phyloP scores from a whole-genome alignment of 768 basidiomycete genomes.

The Tephrocybe sp. region DNA sequence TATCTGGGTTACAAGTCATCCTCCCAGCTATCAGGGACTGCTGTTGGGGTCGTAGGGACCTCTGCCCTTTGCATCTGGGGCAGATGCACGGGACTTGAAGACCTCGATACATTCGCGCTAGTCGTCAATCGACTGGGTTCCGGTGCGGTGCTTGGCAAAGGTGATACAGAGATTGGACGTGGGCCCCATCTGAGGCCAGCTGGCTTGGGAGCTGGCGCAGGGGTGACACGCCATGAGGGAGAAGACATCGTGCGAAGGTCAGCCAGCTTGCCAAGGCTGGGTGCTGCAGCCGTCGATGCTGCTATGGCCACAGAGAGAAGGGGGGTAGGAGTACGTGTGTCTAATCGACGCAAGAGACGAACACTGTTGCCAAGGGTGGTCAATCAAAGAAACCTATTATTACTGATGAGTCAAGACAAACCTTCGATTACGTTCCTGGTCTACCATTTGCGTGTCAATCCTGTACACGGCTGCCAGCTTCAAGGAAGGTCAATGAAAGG shows the following conservation, averaged over 20 bases:
- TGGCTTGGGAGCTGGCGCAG: conserved; percentile 10
- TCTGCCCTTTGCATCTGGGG: not conserved
- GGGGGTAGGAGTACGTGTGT: conserved; percentile 75
- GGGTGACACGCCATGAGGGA: conserved; percentile 20
- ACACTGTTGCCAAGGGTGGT: conserved; percentile 39
- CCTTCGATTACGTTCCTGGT: conserved; percentile 85
- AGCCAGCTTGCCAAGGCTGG: conserved; percentile 58
- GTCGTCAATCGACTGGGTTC: not conserved
- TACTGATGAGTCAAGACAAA: conserved; percentile 17
- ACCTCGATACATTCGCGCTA: conserved; percentile 6
- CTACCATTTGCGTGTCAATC: conserved; percentile 83
- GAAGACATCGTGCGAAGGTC: conserved; percentile 41
- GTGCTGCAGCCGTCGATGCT: conserved; percentile 22
- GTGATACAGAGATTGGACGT: conserved; percentile 1
- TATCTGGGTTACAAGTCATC: conserved; percentile 28
- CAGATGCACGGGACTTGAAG: conserved; percentile 12
- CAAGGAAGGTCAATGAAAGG: conserved; percentile 2
- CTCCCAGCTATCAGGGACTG: conserved; percentile 33
- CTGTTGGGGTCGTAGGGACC: conserved; percentile 12
- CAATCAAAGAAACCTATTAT: not conserved
- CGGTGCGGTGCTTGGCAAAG: not conserved
- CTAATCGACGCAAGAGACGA: conserved; percentile 76
- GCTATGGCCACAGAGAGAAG: conserved; percentile 53
- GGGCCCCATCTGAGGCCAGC: conserved; percentile 6
- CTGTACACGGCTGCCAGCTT: conserved; percentile 78